phyloP scores from a whole-genome alignment of 352 stramenopile genomes.

The Globisporangium nagaii region DNA sequence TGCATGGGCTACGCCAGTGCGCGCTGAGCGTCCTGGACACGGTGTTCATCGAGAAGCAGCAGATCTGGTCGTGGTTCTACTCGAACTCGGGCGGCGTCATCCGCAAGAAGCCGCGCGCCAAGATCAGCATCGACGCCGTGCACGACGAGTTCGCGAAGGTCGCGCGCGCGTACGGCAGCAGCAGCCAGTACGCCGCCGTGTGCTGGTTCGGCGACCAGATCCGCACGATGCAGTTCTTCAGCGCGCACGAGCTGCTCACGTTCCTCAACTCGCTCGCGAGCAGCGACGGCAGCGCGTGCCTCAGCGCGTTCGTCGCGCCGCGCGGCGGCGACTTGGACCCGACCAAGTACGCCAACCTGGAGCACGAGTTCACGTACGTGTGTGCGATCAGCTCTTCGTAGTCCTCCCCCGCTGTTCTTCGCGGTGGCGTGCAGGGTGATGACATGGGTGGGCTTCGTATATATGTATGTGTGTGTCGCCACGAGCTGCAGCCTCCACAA shows the following conservation, averaged over 20 bases:
- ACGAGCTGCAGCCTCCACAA: conserved; percentile 40
- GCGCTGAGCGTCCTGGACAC: conserved; percentile 53
- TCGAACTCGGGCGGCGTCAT: conserved; percentile 42
- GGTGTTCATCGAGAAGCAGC: conserved; percentile 67
- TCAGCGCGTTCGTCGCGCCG: conserved; percentile 59
- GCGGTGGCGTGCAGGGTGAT: too few species aligned
- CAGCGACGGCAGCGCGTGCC: conserved; percentile 23
- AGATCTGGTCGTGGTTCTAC: conserved; percentile 81
- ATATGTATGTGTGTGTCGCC: not conserved
- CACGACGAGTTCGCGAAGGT: conserved; percentile 31
- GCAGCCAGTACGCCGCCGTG: conserved; percentile 22
- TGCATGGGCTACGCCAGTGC: conserved; percentile 22
- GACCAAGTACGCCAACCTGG: conserved; percentile 60
- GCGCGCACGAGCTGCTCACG: conserved; percentile 31
- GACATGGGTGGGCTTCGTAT: too few species aligned
- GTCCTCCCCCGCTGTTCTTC: too few species aligned
- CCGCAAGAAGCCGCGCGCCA: conserved; percentile 48
- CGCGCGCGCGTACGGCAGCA: conserved; percentile 19
- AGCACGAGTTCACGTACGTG: conserved; percentile 70
- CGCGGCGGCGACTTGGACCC: conserved; percentile 59
- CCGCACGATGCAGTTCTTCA: conserved; percentile 44
- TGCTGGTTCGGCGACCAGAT: conserved; percentile 61
- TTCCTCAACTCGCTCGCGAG: conserved; percentile 40
- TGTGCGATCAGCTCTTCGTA: not conserved
- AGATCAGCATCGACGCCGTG: conserved; percentile 40